Percentiles rank a stretch among this genome's conserved stretches.
Conservation (phyloP, 164 flowering plant genomes). For the Macadamia integrifolia region DNA sequence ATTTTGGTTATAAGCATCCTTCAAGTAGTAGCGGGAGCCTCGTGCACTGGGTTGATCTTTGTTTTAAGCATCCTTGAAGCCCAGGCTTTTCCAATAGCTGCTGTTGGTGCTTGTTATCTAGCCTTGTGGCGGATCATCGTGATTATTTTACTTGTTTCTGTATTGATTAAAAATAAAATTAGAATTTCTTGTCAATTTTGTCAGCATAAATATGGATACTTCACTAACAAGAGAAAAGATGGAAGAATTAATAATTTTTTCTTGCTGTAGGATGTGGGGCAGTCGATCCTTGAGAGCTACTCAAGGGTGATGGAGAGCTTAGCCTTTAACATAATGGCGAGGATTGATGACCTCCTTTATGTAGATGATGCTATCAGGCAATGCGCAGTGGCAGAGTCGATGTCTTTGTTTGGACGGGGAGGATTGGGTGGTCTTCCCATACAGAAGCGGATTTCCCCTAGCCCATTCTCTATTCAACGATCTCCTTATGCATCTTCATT, state of each 20-base stretch:
- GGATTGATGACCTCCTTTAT: slow-evolving; percentile 71
- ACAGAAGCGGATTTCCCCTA: slow-evolving; percentile 41
- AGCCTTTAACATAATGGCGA: slow-evolving; percentile 68
- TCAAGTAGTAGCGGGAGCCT: no score
- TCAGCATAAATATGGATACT: neutral
- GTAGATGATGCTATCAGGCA: slow-evolving; percentile 57
- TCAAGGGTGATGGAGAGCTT: slow-evolving; percentile 82
- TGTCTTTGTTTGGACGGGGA: slow-evolving; percentile 26
- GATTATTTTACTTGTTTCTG: no score
- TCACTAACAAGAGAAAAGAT: neutral
- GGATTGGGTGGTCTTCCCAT: slow-evolving; percentile 28
- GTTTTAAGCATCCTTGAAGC: no score
- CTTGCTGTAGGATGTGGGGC: slow-evolving; percentile 71
- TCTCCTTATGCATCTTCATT: slow-evolving; percentile 38
- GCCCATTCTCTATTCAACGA: slow-evolving; percentile 40
- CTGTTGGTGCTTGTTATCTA: no score
- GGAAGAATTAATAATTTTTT: neutral
- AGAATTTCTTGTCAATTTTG: neutral
- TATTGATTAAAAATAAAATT: no score
- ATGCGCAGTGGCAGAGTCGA: slow-evolving; percentile 32
- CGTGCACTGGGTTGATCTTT: no score
- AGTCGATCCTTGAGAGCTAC: slow-evolving; percentile 81
- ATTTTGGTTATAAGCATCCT: no score
- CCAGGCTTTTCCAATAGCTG: no score
- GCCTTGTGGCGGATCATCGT: no score